Conservation (phyloP, 2,329 filamentous ascomycete species). For the Stagonosporopsis rhizophila region DNA sequence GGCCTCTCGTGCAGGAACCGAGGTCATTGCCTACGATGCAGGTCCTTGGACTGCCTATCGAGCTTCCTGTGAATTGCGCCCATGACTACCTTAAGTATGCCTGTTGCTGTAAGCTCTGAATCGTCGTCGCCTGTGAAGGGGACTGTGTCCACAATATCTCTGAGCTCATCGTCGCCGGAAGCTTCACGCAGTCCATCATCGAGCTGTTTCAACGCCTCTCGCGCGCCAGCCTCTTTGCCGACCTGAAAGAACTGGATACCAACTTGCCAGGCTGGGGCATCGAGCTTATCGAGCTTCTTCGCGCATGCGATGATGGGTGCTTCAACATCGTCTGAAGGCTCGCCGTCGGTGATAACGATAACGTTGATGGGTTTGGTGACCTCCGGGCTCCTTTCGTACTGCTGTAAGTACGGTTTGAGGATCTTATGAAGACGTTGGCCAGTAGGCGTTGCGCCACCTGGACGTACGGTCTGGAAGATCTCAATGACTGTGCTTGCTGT, state of each 20-base stretch:
- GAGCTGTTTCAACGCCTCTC: conserved; percentile 70
- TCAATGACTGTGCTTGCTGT: conserved; percentile 64
- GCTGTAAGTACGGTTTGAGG: conserved; percentile 72
- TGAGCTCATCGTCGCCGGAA: conserved; percentile 61
- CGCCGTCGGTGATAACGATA: conserved; percentile 92
- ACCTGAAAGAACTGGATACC: conserved; percentile 98
- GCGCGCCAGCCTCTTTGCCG: conserved; percentile 72
- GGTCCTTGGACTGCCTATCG: neutral
- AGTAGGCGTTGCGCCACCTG: conserved; percentile 74
- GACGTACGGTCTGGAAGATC: conserved; percentile 74
- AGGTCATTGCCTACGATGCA: neutral
- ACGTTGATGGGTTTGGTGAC: conserved; percentile 81
- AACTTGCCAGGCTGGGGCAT: conserved; percentile 80
- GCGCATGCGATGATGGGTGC: conserved; percentile 69
- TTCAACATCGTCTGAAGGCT: conserved; percentile 79
- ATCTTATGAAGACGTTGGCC: conserved; percentile 75
- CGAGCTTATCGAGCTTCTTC: conserved; percentile 70
- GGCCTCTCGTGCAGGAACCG: neutral
- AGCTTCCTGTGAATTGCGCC: conserved; percentile 44
- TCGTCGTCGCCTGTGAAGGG: conserved; percentile 68
- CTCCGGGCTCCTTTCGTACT: conserved; percentile 58
- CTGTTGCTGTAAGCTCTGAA: conserved; percentile 68
- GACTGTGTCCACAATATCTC: conserved; percentile 93
- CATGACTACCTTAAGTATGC: conserved; percentile 78
- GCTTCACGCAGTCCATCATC: conserved; percentile 73